Base-by-base conservation (phyloP, 257 asterid species). In the Forsythia suspensa region DNA sequence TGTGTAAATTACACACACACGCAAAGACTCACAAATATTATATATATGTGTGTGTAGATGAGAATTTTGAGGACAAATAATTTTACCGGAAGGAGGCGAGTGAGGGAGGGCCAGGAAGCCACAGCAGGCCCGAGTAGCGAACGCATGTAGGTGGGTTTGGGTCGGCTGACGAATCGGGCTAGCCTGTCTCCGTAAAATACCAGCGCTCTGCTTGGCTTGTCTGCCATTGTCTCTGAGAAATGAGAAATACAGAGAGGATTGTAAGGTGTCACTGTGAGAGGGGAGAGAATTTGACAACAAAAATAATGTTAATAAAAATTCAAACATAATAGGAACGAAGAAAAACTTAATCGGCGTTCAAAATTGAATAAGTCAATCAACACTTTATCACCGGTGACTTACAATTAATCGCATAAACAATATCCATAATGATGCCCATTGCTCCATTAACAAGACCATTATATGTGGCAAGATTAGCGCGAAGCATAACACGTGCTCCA, bases 131-230 rank as follows among this genome's bases (percentile, higher is more conserved):
- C 88, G 92, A 78, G 95, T 86, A 78, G 96, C 96, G 81, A 95
- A 82, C 21, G 92, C 83, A 78, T 92, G 88, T 86, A 92, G 88
- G 73, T 92, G 92, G 79, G 87, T 80, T 38, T 89, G 98, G 74
- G 89, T 69, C 77, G 95, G 86, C 71, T 42, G 70, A 92, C 11
- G 79, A 73, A 83, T 80, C 93, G 87, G 86, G 95, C 97, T 46
- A 91, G 72, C 46, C 97, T 97, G 63, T 95, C 97, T 3, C 99
- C 99, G 78, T 87, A 87, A 74, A 95, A 67, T 43, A 95, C 90
- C 67, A 95, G 75, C 43, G 82, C 97, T 88, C 97, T 92, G 91
- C 99, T 95, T 43, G 97, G 88, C 79, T 87, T 88, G 83, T 91
- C 93, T 6, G 95, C 97, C 97, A 90, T 91, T 69, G 18, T 63